phyloP scores from a whole-genome alignment of 139 green algal genomes.

The Klebsormidium nitens region DNA sequence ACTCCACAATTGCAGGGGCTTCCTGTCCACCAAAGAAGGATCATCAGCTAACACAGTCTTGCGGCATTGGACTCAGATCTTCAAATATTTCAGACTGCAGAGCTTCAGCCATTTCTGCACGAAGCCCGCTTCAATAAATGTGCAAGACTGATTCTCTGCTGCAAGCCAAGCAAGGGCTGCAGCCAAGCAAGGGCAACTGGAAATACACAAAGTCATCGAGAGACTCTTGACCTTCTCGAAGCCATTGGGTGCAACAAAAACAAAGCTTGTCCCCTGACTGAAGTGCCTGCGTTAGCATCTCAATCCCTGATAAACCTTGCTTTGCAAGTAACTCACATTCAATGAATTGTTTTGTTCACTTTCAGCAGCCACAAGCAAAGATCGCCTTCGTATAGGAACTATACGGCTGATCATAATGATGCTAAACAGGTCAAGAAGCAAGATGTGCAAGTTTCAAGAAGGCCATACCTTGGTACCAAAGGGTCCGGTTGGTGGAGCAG shows the following conservation, averaged over 20 bases:
- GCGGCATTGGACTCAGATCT: not conserved
- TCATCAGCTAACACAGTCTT: not conserved
- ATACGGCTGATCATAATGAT: not conserved
- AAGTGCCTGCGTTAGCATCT: too few species aligned
- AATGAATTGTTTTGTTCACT: too few species aligned
- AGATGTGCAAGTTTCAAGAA: not conserved
- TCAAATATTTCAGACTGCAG: not conserved
- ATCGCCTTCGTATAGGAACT: not conserved
- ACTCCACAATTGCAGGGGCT: conserved; percentile 38
- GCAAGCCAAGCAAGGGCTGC: not conserved
- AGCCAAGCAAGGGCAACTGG: not conserved
- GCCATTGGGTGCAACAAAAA: too few species aligned
- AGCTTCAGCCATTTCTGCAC: too few species aligned
- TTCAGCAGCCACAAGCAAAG: too few species aligned
- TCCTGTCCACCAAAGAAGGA: conserved; percentile 18
- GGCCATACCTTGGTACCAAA: conserved; percentile 36
- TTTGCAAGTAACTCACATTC: too few species aligned
- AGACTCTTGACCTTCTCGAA: too few species aligned
- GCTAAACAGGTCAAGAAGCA: conserved; percentile 2
- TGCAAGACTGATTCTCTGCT: too few species aligned
- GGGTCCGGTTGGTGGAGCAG: conserved; percentile 17
- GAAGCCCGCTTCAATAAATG: not conserved
- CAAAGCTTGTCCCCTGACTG: too few species aligned
- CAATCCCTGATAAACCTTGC: too few species aligned
- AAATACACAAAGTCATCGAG: not conserved